Base-by-base conservation (phyloP, 352 stramenopile species). In the Pythium aquatile region DNA sequence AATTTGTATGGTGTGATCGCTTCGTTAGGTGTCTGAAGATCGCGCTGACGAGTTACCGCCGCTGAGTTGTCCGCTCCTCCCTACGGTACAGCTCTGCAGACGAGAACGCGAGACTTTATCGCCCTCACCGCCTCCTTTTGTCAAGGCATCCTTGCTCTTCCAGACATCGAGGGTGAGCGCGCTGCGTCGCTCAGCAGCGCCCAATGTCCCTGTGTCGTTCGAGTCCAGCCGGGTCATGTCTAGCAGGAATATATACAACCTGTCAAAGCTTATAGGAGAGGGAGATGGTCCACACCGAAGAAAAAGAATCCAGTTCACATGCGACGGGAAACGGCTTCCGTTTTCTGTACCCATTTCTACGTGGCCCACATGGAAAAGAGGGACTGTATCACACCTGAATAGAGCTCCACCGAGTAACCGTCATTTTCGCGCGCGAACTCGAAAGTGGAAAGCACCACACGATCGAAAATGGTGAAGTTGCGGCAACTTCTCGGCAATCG, bases 381-480 rank as follows among this genome's bases (percentile, higher is more conserved):
- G 16, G 33, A 58, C 32, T 40, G 29, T 20, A 20, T 14, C 9
- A 3, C 9, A 8, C 7, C 16, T 55, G 29, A 56, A 48, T 42
- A 54, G 35, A 26, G 33, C 35, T 33, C 58, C 30, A 4, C 30
- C 2, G 33, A 30, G 16, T 17, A 39, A 24, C 33, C n/a, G 3
- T 37, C 4, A 39, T 52, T 52, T 44, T 51, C 44, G 44, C 26
- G 47, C 58, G 58, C 46, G 20, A 52, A 39, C 52, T 44, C 48
- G 10, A 7, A 32, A 17, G 3, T 28, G 7, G 20, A 32, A 14
- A 35, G 8, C 13, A 26, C 1, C 20, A 20, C 28, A 17, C 20
- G 40, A 37, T 44, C 13, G 9, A 49, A 53, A 24, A 91, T 91
- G 82, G 82, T 86, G 26, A 83, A 76, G 64, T 55, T 88, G 49